phyloP scores from a whole-genome alignment of 2,329 filamentous ascomycete genomes.

The Tothia fuscella region DNA sequence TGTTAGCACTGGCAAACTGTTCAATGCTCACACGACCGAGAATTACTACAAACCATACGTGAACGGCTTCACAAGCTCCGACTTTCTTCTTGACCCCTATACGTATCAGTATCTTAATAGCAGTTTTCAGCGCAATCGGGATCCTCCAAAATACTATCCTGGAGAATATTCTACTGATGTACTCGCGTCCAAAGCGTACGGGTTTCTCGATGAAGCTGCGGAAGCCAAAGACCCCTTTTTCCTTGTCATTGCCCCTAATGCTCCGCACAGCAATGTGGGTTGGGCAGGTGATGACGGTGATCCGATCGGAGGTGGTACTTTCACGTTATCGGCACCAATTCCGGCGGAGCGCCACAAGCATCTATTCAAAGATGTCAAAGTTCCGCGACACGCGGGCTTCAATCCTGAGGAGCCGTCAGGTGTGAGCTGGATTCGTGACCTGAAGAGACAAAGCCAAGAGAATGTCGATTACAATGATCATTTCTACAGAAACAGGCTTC shows the following conservation, averaged over 20 bases:
- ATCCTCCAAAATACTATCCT: slow-evolving; percentile 42
- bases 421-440: slow-evolving; percentile 33
- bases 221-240: slow-evolving; percentile 50
- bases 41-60: slow-evolving; percentile 35
- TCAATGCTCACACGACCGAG: slow-evolving; percentile 37
- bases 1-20: slow-evolving; percentile 37
- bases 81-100: slow-evolving; percentile 48
- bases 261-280: slow-evolving; percentile 47
- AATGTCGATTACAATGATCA: slow-evolving; percentile 41
- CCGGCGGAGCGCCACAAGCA: slow-evolving; percentile 49
- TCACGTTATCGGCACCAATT: slow-evolving; percentile 32
- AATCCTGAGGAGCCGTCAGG: slow-evolving; percentile 45
- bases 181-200: slow-evolving; percentile 45
- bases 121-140: slow-evolving; percentile 49
- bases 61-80: slow-evolving; percentile 24
- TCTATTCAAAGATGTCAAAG: slow-evolving; percentile 46
- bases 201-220: slow-evolving; percentile 50
- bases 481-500: slow-evolving; percentile 39
- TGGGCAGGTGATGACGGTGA: slow-evolving; percentile 1
- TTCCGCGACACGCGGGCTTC: slow-evolving; percentile 53
- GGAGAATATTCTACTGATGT: slow-evolving; percentile 48
- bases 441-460: slow-evolving; percentile 33
- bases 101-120: slow-evolving; percentile 59
- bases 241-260: slow-evolving; percentile 52
- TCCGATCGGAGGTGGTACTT: slow-evolving; percentile 12